A percentile compares a stretch with the other conserved stretches of the same genome.
Evolutionary conservation across 768 basidiomycete genomes (phyloP).

Genomic region (Mycena leptocephala): DNA sequence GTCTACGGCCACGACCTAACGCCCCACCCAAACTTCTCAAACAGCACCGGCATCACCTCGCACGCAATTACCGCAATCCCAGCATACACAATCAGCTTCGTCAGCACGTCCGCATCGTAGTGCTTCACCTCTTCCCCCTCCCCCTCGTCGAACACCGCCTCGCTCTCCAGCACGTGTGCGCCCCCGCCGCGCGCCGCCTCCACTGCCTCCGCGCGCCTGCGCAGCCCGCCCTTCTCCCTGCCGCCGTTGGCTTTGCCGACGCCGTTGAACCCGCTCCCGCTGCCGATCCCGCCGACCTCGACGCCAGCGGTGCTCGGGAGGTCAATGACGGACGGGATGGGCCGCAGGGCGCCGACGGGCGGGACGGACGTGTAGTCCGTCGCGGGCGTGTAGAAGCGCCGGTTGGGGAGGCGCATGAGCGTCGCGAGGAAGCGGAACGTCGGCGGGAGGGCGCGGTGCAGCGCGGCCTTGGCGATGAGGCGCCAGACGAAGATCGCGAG

Average conservation of each 20-base stretch:
- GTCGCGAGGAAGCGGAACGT: conserved; percentile 84
- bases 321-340: conserved; percentile 92
- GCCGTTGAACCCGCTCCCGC: conserved; percentile 46
- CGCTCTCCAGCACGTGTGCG: conserved; percentile 46
- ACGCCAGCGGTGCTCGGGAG: conserved; percentile 68
- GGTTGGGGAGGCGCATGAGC: conserved; percentile 81
- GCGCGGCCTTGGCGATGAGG: conserved; percentile 82
- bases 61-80: conserved; percentile 85
- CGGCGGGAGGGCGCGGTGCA: conserved; percentile 87
- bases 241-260: conserved; percentile 36
- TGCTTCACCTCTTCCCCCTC: conserved; percentile 72
- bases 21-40: conserved; percentile 81
- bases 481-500: conserved; percentile 91
- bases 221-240: conserved; percentile 34
- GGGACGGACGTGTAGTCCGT: conserved; percentile 88
- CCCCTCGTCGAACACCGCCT: conserved; percentile 54
- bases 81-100: conserved; percentile 92
- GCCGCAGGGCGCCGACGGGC: conserved; percentile 67
- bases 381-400: conserved; percentile 92
- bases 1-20: conserved; percentile 59
- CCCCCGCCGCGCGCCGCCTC: conserved; percentile 51
- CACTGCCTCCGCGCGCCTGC: conserved; percentile 23
- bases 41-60: conserved; percentile 77
- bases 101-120: conserved; percentile 57
- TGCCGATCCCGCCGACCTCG: conserved; percentile 63